Evolutionary conservation across 495 filamentous ascomycete species (phyloP).

Genomic region (Penicillium cosmopolitanum): DNA sequence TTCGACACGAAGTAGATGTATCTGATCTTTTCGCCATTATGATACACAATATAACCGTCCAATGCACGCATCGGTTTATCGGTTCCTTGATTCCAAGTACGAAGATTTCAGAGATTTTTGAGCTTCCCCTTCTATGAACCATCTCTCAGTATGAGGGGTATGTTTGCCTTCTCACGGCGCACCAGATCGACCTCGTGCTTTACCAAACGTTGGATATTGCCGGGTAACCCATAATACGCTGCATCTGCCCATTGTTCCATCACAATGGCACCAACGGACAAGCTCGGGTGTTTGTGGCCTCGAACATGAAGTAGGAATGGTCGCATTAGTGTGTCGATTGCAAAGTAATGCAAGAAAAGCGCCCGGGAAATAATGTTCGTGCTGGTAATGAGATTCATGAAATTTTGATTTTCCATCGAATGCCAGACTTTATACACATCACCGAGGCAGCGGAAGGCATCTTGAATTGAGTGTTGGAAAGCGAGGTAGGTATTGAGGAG

Average conservation of each 20-base stretch:
- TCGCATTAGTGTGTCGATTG: neutral
- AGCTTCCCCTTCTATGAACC: neutral
- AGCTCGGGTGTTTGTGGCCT: constrained; percentile 50
- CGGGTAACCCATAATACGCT: neutral
- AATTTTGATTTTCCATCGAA: neutral
- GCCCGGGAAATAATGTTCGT: neutral
- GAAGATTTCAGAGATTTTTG: neutral
- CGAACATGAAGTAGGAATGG: constrained; percentile 60
- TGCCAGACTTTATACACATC: neutral
- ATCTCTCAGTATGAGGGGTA: neutral
- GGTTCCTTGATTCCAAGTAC: too few species aligned
- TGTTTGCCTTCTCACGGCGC: neutral
- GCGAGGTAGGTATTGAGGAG: neutral
- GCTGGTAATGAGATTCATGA: neutral
- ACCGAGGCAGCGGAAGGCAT: neutral
- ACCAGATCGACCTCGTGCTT: neutral
- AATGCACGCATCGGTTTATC: too few species aligned
- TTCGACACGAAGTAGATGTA: too few species aligned
- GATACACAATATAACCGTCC: too few species aligned
- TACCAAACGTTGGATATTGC: neutral
- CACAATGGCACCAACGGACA: neutral
- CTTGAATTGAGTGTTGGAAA: neutral
- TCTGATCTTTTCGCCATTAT: too few species aligned
- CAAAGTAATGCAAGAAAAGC: neutral
- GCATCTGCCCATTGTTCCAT: neutral